A percentile compares a stretch with the other conserved stretches of the same genome.
phyloP scores from a whole-genome alignment of 2,329 filamentous ascomycete genomes.

The Setomelanomma holmii region DNA sequence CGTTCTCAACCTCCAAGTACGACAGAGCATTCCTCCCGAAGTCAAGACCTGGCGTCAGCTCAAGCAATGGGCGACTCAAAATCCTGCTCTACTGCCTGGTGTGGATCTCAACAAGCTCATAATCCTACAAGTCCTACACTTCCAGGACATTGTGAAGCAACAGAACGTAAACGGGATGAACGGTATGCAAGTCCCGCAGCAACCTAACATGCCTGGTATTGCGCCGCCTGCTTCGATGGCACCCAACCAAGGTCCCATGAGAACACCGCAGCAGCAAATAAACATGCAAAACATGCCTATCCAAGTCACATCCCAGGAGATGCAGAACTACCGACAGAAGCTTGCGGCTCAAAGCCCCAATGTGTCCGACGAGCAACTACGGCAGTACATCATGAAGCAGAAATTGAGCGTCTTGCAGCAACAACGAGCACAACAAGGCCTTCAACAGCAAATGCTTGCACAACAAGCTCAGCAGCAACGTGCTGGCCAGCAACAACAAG shows the following conservation, averaged over 20 bases:
- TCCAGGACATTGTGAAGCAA: constrained; percentile 48
- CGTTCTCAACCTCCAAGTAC: constrained; percentile 31
- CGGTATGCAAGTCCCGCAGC: constrained; percentile 24
- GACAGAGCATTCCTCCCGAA: constrained; percentile 53
- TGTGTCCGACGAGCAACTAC: constrained; percentile 32
- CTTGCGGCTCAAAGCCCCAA: constrained; percentile 41
- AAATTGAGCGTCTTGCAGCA: constrained; percentile 14
- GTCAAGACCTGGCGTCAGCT: constrained; percentile 65
- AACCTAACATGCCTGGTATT: constrained; percentile 25
- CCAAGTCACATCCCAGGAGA: constrained; percentile 50
- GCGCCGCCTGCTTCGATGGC: constrained; percentile 53
- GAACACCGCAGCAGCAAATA: constrained; percentile 36
- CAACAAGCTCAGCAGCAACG: constrained; percentile 16
- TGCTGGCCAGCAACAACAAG: constrained; percentile 26
- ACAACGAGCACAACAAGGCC: constrained; percentile 14
- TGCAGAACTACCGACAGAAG: constrained; percentile 47
- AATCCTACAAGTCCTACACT: constrained; percentile 52
- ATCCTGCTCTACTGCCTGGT: constrained; percentile 42
- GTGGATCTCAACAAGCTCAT: constrained; percentile 40
- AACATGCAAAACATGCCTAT: constrained; percentile 36
- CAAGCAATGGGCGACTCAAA: constrained; percentile 60
- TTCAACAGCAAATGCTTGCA: constrained; percentile 9
- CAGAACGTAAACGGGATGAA: too few relatives aligned
- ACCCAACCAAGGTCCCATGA: constrained; percentile 32
- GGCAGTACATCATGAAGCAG: constrained; percentile 32